Conservation (phyloP, 352 stramenopile species). For the Globisporangium ultimum region DNA sequence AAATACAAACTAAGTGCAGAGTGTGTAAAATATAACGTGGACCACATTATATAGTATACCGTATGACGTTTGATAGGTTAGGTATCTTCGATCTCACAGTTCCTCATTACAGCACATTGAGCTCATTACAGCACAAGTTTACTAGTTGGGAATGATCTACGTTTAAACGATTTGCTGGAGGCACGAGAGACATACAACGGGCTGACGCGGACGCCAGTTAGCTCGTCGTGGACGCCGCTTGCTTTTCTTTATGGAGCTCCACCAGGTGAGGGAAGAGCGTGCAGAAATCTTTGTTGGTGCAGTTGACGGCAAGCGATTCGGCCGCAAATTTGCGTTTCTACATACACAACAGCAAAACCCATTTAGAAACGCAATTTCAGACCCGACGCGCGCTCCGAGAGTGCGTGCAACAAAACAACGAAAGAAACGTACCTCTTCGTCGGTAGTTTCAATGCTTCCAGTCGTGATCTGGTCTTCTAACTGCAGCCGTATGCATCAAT, state of each 20-base stretch:
- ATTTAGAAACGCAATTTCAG: no score
- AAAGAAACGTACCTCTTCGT: constrained; percentile 47
- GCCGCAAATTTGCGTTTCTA: constrained; percentile 73
- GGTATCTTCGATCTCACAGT: no score
- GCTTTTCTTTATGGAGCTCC: constrained; percentile 30
- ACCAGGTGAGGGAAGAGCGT: constrained; percentile 86
- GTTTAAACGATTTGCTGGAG: no score
- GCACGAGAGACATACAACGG: no score
- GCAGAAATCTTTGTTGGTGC: constrained; percentile 78
- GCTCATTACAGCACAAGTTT: no score
- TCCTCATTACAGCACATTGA: no score
- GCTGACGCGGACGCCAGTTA: no score
- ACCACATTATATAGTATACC: no score
- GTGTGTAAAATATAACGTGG: no score
- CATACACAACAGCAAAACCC: not conserved
- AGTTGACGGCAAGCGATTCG: constrained; percentile 74
- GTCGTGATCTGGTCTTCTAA: constrained; percentile 81
- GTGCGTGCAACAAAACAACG: constrained; percentile 1
- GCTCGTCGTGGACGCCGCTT: not conserved
- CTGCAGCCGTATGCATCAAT: constrained; percentile 11
- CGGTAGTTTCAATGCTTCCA: constrained; percentile 77
- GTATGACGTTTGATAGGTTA: no score
- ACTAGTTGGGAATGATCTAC: no score
- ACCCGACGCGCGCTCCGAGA: not conserved
- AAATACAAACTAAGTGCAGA: no score